Conservation (phyloP, 129 eudicot genomes). For the Logfia minima region DNA sequence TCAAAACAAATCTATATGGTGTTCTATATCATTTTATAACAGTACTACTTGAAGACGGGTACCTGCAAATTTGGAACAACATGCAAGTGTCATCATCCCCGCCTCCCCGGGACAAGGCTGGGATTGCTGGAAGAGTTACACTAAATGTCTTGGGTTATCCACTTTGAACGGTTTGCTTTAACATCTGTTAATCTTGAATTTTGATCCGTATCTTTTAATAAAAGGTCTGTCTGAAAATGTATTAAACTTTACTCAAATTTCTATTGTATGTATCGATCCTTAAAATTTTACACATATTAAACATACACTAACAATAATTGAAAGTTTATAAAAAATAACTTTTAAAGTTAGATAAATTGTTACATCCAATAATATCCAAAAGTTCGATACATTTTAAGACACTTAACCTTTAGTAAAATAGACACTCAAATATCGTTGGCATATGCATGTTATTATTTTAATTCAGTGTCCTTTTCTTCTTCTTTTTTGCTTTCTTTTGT, state of each 20-base stretch:
- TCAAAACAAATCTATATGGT: background rate
- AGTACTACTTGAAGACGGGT: too few species aligned
- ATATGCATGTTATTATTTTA: background rate
- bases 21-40: conserved; percentile 20
- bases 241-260: too few species aligned
- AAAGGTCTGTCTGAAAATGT: too few species aligned
- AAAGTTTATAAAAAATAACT: background rate
- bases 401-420: background rate
- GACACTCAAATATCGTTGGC: background rate
- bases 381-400: background rate
- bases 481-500: too few species aligned
- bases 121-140: too few species aligned
- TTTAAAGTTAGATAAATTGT: background rate
- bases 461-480: background rate
- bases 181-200: conserved; percentile 7
- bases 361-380: too few species aligned
- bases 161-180: conserved; percentile 78
- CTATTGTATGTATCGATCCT: too few species aligned
- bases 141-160: conserved; percentile 90
- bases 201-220: background rate
- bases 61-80: too few species aligned
- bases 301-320: too few species aligned
- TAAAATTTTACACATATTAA: too few species aligned
- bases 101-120: too few species aligned
- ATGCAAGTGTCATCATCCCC: too few species aligned